Evolutionary conservation across 2,329 filamentous ascomycete species (phyloP).

Genomic region (Trichoderma breve): DNA sequence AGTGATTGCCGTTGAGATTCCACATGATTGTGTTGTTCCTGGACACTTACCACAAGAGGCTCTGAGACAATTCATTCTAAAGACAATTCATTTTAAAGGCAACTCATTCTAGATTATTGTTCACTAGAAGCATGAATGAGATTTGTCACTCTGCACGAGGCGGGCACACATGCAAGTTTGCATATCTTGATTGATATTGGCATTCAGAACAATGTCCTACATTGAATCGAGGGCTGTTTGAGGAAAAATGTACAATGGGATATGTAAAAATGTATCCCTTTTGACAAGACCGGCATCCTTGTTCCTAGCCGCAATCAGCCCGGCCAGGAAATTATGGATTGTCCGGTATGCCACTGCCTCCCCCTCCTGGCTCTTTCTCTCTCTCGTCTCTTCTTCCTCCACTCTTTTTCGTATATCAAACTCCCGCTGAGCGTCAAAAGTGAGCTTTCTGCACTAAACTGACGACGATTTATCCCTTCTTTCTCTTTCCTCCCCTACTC

Average conservation of each 20-base stretch:
- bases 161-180: background rate
- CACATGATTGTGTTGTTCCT: background rate
- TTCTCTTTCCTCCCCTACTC: background rate
- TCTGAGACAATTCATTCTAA: background rate
- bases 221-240: constrained; percentile 33
- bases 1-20: background rate
- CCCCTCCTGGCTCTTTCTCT: constrained; percentile 1
- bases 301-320: constrained; percentile 15
- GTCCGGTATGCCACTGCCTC: constrained; percentile 5
- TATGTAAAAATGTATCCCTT: constrained; percentile 26
- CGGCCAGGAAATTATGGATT: constrained; percentile 15
- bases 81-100: background rate
- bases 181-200: constrained; percentile 28
- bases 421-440: background rate
- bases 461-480: background rate
- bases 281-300: constrained; percentile 20
- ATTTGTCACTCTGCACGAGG: background rate
- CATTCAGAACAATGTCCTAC: constrained; percentile 35
- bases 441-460: background rate
- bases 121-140: background rate
- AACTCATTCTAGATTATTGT: background rate
- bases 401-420: background rate
- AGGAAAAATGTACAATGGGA: constrained; percentile 41
- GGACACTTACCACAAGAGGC: background rate
- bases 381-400: background rate